A percentile compares a stretch with the other conserved stretches of the same genome.
phyloP scores from a whole-genome alignment of 1,284 basidiomycete species.

The Trametes pubescens region DNA sequence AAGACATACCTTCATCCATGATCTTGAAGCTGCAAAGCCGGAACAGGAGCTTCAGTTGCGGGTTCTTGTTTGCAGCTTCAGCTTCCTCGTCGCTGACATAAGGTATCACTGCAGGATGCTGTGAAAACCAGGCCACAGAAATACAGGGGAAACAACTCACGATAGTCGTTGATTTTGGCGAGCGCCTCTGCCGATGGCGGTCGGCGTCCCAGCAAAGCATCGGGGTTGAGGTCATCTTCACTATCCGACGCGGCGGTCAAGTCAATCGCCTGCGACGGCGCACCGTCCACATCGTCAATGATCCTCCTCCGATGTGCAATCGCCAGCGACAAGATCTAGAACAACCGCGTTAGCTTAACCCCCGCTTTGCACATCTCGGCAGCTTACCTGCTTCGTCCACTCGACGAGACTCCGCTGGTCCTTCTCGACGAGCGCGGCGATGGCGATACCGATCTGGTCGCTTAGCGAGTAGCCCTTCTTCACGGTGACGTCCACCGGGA shows the following conservation, averaged over 20 bases:
- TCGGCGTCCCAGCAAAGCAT: constrained; percentile 45
- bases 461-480: constrained; percentile 91
- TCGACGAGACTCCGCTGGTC: constrained; percentile 71
- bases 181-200: constrained; percentile 76
- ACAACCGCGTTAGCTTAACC: not conserved
- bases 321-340: constrained; percentile 73
- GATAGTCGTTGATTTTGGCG: constrained; percentile 77
- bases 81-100: constrained; percentile 77
- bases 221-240: constrained; percentile 53
- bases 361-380: not conserved
- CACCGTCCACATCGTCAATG: constrained; percentile 74
- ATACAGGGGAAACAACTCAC: constrained; percentile 55
- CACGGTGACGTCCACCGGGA: constrained; percentile 78
- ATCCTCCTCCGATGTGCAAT: constrained; percentile 74
- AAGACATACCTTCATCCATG: constrained; percentile 63
- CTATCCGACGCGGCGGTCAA: constrained; percentile 45
- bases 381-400: constrained; percentile 78
- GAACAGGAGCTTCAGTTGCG: constrained; percentile 85
- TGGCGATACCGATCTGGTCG: constrained; percentile 87
- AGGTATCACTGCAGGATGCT: constrained; percentile 65
- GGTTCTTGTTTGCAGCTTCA: constrained; percentile 79
- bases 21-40: constrained; percentile 73
- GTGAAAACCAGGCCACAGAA: not conserved
- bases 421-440: constrained; percentile 77
- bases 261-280: constrained; percentile 45